A percentile compares a stretch with the other conserved stretches of the same genome.
These are phyloP conservation scores for Myxozyma melibiosi DNA, from an alignment of 805 yeast genomes.

Conservation along the genomic window DNA sequence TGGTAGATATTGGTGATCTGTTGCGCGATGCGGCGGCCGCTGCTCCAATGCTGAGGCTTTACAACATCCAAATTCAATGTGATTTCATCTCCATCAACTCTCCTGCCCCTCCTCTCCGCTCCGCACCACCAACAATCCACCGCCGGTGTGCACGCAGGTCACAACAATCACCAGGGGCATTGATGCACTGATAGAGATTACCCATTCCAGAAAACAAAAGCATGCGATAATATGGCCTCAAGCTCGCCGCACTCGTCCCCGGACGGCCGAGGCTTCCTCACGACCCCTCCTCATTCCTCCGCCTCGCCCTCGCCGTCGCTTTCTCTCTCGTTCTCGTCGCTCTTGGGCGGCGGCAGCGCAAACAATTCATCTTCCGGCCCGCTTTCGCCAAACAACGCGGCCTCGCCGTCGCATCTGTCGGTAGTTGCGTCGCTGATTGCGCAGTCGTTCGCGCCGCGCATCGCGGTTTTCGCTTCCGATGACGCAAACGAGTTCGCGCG, in stretches of 20 bases:
- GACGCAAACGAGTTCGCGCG: slow-evolving; percentile 52
- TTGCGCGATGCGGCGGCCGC: too few relatives aligned
- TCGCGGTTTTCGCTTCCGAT: slow-evolving; percentile 53
- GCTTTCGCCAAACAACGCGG: slow-evolving; percentile 21
- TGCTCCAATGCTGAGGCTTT: too few relatives aligned
- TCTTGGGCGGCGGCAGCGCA: slow-evolving; percentile 15
- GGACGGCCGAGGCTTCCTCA: slow-evolving; percentile 3
- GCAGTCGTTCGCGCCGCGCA: slow-evolving; percentile 54
- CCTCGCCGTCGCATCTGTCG: slow-evolving; percentile 24
- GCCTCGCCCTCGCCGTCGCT: slow-evolving; percentile 27
- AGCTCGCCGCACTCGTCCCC: slow-evolving; percentile 12
- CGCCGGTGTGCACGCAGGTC: too few relatives aligned
- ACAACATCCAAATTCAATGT: too few relatives aligned
- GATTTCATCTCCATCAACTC: too few relatives aligned
- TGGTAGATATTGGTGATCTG: too few relatives aligned
- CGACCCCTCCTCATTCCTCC: slow-evolving; percentile 5
- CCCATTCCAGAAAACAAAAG: neutral
- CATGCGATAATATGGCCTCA: slow-evolving; percentile 1
- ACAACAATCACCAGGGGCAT: neutral
- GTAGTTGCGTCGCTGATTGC: slow-evolving; percentile 28
- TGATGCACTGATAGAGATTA: neutral
- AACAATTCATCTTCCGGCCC: neutral
- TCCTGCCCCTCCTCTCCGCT: too few relatives aligned
- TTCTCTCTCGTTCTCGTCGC: slow-evolving; percentile 25
- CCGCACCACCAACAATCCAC: too few relatives aligned